Evolutionary conservation across 345 rosid genomes (phyloP).

Genomic region (Garcia nutans): DNA sequence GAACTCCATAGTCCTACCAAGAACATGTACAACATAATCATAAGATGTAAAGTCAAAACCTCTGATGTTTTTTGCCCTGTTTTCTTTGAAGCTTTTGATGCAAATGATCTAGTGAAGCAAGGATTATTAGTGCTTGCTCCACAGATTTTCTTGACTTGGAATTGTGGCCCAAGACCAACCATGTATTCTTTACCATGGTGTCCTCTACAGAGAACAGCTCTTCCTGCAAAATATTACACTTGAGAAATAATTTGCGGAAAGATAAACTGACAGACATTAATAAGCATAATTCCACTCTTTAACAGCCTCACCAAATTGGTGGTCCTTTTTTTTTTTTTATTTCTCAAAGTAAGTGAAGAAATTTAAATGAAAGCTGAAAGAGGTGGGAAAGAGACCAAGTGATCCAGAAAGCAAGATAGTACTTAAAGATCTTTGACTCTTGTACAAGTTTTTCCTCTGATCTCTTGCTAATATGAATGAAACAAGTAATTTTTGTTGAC

Average conservation of each 20-base stretch:
- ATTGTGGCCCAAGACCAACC: constrained; percentile 23
- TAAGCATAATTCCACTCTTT: neutral
- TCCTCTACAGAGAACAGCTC: constrained; percentile 19
- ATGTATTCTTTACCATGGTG: constrained; percentile 22
- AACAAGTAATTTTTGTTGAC: too few relatives aligned
- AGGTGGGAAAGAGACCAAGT: neutral
- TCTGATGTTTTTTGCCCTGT: constrained; percentile 43
- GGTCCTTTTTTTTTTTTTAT: too few relatives aligned
- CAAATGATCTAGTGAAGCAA: constrained; percentile 56
- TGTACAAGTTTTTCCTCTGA: neutral
- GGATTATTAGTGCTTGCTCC: constrained; percentile 23
- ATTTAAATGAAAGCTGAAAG: neutral
- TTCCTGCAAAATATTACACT: constrained; percentile 44
- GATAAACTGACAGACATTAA: neutral
- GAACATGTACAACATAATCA: neutral
- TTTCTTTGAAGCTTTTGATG: constrained; percentile 61
- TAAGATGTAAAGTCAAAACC: constrained; percentile 41
- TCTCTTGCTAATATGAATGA: too few relatives aligned
- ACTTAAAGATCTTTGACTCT: neutral
- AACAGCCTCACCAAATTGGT: neutral
- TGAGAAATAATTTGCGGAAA: constrained; percentile 15
- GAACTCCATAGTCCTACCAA: neutral
- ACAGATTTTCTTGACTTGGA: constrained; percentile 27
- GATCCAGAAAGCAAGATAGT: neutral
- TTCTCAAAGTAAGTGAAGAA: too few relatives aligned